Conservation (phyloP, 1,284 basidiomycete genomes). For the Cutaneotrichosporon sp. region DNA sequence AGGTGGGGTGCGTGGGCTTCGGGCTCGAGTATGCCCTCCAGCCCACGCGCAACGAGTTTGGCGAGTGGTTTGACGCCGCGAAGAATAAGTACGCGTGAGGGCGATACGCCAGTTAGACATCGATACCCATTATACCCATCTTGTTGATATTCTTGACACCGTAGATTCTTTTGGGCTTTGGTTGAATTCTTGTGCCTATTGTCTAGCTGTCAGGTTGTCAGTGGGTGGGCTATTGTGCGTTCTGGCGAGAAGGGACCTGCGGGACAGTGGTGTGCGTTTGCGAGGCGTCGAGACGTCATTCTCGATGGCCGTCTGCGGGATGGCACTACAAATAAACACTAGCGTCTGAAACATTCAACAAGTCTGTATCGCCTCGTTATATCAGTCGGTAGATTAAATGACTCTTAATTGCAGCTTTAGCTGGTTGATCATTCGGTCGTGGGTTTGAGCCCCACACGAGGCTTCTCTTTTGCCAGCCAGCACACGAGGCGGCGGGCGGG, state of each 20-base stretch:
- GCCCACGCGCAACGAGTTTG: background rate
- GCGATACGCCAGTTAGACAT: background rate
- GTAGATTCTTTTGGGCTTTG: no score
- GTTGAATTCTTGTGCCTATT: no score
- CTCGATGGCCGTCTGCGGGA: no score
- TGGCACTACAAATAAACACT: background rate
- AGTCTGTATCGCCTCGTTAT: background rate
- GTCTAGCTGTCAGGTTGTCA: no score
- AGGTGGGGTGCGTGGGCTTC: background rate
- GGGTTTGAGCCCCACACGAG: constrained; percentile 19
- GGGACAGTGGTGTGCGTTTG: no score
- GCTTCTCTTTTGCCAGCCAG: constrained; percentile 1
- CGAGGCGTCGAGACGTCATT: no score
- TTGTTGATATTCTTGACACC: no score
- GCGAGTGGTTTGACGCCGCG: background rate
- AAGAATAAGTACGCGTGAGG: no score
- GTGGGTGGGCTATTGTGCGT: no score
- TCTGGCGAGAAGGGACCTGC: no score
- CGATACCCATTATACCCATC: background rate
- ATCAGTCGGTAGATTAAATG: constrained; percentile 9
- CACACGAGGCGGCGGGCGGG: no score
- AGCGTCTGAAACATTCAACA: background rate
- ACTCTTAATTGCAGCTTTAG: constrained; percentile 1
- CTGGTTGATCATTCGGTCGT: constrained; percentile 15
- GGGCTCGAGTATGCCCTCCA: background rate